Evolutionary conservation across 306 rosid species (phyloP), one percentile per base, ranked within the genome.

Genomic region (Sesbania bispinosa): DNA sequence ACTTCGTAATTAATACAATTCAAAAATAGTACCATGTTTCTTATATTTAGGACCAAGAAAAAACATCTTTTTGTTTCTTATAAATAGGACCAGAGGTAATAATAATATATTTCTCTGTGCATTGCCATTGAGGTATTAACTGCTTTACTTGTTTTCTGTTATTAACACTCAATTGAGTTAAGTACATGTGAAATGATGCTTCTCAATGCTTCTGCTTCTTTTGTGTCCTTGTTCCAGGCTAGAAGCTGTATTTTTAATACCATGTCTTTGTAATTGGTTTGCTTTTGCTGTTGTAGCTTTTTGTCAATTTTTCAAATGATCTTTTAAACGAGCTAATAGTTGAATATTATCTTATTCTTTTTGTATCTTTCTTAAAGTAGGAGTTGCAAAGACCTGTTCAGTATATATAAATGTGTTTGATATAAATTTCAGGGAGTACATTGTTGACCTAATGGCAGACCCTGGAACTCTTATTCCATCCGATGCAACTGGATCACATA

Each of bases 401-500:
- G 58, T 67, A 48, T 71, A 69, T 65, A 48, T 79, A 78, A 73
- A 82, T 65, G 55, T 78, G 59, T 36, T n/a, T 79, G 29, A 50
- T 76, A 10, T 81, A 67, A 77, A 75, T 94, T 91, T 85, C 90
- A 94, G 99, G 96, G 99, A 94, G 88, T 91, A 86, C 84, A 88
- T 94, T 72, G 89, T 94, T 74, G 99, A 94, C 84, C 88, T 94
- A 58, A 91, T 94, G 97, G 96, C 97, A 59, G 97, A 86, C 81
- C 99, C 99, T 4, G 99, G 99, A 64, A 86, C 97, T 20, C 99
- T 94, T 63, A 91, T 94, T 86, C 99, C 99, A 63, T 74, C 93
- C 48, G 95, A 94, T 78, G 85, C 79, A 62, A 87, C 84, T 67
- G 89, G 88, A 54, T 86, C 88, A 10, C 95, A 81, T 69, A 65